Evolutionary conservation across 352 stramenopile genomes (phyloP), one percentile per base, ranked within the genome.

Genomic region (Phytophthora uliginosa): DNA sequence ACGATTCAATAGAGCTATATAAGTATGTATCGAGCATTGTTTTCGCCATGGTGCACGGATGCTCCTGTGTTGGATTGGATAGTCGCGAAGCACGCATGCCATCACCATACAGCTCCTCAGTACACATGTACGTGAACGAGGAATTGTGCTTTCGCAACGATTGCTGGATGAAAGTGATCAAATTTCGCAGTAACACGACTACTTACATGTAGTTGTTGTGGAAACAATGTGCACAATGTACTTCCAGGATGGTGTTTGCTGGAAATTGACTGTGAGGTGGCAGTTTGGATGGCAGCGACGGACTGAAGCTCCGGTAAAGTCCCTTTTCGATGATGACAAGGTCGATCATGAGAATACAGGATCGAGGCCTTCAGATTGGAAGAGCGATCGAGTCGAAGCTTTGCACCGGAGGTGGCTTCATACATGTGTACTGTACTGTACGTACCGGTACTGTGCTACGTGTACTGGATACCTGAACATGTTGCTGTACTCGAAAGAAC

Each of bases 21-120:
- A 31, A 31, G 28, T 31, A 31, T 31, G 28, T 7, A 67, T 66
- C 63, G 31, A 26, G 50, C 31, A 50, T 22, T 67, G 51, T 59
- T 40, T 24, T 66, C 17, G 28, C 20, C 24, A 56, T 26, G 28
- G 18, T n/a, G 57, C 52, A 26, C 24, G 26, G 24, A 53, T 28
- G 50, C 48, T 55, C 45, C 56, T 31, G 7, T 31, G 28, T 31
- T 52, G 56, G 33, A 36, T 28, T 65, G 69, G 69, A 76, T 69
- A 73, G 69, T 45, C 63, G 15, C n/a, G 18, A 45, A 48, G 63
- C 69, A 68, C 63, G 57, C 34, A 65, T 48, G 48, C 42, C 34
- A 40, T 33, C 52, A 42, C 42, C 52, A 31, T 7, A 8, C 28
- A 31, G 28, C 28, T 31, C 28, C 4, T 31, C 28, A 28, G 28